Evolutionary conservation across 2,329 filamentous ascomycete genomes (phyloP).

Genomic region (Fusarium ramigenum): DNA sequence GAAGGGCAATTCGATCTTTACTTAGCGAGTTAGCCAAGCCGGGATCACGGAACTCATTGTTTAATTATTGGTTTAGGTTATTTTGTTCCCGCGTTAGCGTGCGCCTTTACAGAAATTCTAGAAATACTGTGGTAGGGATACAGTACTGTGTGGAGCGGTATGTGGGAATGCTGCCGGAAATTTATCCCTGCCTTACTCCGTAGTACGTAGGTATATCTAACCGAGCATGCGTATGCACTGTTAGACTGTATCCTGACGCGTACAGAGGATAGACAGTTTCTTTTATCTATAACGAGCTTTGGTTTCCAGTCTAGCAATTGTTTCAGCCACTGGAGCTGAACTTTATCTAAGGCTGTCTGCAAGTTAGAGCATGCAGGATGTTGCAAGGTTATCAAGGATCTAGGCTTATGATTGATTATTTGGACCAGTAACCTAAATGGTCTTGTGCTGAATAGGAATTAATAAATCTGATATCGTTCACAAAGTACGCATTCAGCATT

Average conservation of each 20-base stretch:
- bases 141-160: background rate
- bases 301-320: background rate
- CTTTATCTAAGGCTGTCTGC: background rate
- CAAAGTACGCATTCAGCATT: background rate
- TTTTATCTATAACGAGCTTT: slow-evolving; percentile 5
- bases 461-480: background rate
- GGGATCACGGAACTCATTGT: slow-evolving; percentile 22
- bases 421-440: background rate
- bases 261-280: background rate
- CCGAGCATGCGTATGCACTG: background rate
- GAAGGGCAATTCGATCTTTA: slow-evolving; percentile 3
- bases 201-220: background rate
- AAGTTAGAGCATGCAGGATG: background rate
- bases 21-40: slow-evolving; percentile 31
- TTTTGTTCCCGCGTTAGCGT: slow-evolving; percentile 18
- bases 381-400: background rate
- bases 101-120: background rate
- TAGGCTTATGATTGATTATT: background rate
- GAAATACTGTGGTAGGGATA: background rate
- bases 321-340: background rate
- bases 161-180: background rate
- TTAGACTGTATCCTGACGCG: background rate
- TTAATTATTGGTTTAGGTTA: background rate
- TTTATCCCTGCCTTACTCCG: background rate
- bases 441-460: background rate